These are phyloP conservation scores for Zygosaccharomyces siamensis DNA, from an alignment of 805 yeast genomes.

Conservation along the genomic window DNA sequence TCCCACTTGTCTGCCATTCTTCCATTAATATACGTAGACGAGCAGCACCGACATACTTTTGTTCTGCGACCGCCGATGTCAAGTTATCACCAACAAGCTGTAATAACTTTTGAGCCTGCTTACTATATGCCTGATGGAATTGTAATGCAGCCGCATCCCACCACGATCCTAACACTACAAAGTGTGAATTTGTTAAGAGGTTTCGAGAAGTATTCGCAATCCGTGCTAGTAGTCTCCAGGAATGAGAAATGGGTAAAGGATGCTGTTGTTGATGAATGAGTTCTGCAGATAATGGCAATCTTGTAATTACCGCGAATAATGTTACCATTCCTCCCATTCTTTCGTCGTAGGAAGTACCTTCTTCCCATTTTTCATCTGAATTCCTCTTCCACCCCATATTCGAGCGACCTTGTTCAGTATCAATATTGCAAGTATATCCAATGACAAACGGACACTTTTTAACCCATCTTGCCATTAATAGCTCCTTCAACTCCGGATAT, in stretches of 20 bases:
- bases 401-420: conserved; percentile 74
- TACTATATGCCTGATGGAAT: conserved; percentile 54
- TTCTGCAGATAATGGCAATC: conserved; percentile 38
- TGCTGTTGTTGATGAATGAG: conserved; percentile 35
- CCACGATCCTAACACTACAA: conserved; percentile 71
- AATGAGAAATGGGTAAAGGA: conserved; percentile 52
- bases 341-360: conserved; percentile 70
- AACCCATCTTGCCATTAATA: conserved; percentile 67
- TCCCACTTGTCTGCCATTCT: conserved; percentile 56
- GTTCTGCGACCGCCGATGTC: conserved; percentile 48
- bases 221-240: conserved; percentile 75
- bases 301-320: conserved; percentile 70
- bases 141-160: conserved; percentile 78
- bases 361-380: conserved; percentile 41
- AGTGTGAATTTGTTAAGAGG: conserved; percentile 63
- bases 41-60: conserved; percentile 69
- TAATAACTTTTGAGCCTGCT: conserved; percentile 65
- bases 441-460: conserved; percentile 87
- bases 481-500: conserved; percentile 41
- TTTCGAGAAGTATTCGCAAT: conserved; percentile 51
- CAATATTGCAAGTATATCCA: conserved; percentile 71
- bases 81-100: conserved; percentile 44
- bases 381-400: conserved; percentile 84
- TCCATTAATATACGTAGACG: conserved; percentile 74
- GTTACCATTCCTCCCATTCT: conserved; percentile 82